phyloP scores from a whole-genome alignment of 2,329 filamentous ascomycete genomes.

The Fonsecaea multimorphosa region DNA sequence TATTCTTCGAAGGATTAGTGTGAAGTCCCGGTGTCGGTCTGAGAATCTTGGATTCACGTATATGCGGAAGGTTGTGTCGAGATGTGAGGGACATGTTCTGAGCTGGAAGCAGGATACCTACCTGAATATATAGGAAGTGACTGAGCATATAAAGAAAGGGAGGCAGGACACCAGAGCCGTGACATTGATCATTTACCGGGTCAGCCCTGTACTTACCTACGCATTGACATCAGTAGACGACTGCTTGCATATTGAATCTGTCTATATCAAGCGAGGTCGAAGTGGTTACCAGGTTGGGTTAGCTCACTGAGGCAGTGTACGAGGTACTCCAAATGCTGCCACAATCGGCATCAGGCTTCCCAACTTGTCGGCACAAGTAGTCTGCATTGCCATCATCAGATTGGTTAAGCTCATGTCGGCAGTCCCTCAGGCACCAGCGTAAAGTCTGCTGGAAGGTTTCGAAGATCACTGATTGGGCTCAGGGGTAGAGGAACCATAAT shows the following conservation, averaged over 20 bases:
- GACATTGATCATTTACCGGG: background rate
- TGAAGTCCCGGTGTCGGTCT: background rate
- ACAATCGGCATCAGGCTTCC: background rate
- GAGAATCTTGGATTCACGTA: background rate
- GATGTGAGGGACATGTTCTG: background rate
- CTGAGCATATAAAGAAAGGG: background rate
- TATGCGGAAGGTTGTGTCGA: background rate
- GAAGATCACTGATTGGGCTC: background rate
- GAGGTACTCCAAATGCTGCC: too few relatives aligned
- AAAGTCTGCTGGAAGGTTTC: background rate
- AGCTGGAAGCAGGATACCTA: background rate
- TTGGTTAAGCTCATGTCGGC: background rate
- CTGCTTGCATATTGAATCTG: background rate
- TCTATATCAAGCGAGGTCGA: background rate
- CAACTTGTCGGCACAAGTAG: background rate
- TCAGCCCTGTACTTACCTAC: background rate
- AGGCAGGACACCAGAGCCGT: background rate
- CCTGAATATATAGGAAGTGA: background rate
- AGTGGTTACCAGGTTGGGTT: background rate
- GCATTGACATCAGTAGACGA: background rate
- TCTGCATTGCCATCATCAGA: background rate
- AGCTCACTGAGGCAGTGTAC: background rate
- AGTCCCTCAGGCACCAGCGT: background rate
- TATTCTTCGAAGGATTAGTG: background rate
- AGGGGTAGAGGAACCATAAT: background rate